Conservation (phyloP, 768 basidiomycete genomes). For the Rhizopogon vesiculosus region DNA sequence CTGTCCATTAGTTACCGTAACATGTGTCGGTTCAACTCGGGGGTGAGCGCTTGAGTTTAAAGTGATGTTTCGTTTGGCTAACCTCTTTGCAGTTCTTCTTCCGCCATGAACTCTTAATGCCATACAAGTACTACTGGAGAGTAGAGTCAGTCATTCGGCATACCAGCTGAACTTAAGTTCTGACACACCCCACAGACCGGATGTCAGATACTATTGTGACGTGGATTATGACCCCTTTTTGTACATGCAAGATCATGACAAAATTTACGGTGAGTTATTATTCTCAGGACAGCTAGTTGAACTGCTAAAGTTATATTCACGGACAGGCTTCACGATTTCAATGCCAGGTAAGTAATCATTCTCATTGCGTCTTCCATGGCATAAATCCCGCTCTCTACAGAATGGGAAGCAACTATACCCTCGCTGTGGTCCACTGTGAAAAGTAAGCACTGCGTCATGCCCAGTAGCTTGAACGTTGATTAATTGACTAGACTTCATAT, state of each 20-base stretch:
- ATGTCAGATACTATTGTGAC: slow-evolving; percentile 52
- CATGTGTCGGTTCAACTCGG: slow-evolving; percentile 76
- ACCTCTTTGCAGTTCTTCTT: slow-evolving; percentile 44
- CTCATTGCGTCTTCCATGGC: neutral
- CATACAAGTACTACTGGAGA: slow-evolving; percentile 61
- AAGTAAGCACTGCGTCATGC: slow-evolving; percentile 34
- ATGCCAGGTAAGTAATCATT: slow-evolving; percentile 29
- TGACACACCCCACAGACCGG: slow-evolving; percentile 32
- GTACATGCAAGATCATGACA: slow-evolving; percentile 49
- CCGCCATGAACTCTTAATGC: slow-evolving; percentile 44
- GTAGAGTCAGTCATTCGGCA: slow-evolving; percentile 38
- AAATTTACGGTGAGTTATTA: slow-evolving; percentile 40
- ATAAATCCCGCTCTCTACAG: slow-evolving; percentile 15
- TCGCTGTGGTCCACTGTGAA: slow-evolving; percentile 59
- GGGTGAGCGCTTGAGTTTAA: slow-evolving; percentile 32
- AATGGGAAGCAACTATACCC: slow-evolving; percentile 59
- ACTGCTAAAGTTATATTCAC: neutral
- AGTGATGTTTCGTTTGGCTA: neutral
- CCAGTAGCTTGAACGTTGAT: slow-evolving; percentile 30
- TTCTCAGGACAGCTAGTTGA: neutral
- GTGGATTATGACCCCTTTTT: slow-evolving; percentile 47
- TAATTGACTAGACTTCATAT: slow-evolving; percentile 49
- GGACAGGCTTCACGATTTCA: slow-evolving; percentile 54
- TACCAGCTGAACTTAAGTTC: neutral
- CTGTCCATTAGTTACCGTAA: slow-evolving; percentile 49